A percentile compares a stretch with the other conserved stretches of the same genome.
These are phyloP conservation scores for Excoecaria cochinchinensis DNA, from an alignment of 345 rosid genomes.

Conservation along the genomic window DNA sequence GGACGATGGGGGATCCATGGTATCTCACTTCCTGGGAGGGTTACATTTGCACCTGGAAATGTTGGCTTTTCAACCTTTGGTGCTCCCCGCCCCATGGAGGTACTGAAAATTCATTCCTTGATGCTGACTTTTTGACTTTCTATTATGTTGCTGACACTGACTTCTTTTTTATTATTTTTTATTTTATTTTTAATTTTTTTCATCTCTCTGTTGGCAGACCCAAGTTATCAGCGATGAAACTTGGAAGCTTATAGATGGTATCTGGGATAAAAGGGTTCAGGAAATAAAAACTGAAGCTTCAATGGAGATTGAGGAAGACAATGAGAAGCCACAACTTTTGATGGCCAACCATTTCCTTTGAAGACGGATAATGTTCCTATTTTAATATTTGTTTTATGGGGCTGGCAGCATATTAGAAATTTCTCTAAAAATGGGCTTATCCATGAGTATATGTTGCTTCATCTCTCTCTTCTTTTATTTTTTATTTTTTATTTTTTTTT, in stretches of 20 bases:
- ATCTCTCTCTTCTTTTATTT: too few relatives aligned
- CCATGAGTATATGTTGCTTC: too few relatives aligned
- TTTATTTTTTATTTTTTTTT: too few relatives aligned
- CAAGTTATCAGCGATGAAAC: constrained; percentile 73
- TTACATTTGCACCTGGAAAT: constrained; percentile 96
- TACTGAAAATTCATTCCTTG: constrained; percentile 21
- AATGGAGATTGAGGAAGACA: constrained; percentile 59
- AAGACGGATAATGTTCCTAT: not conserved
- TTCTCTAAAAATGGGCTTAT: too few relatives aligned
- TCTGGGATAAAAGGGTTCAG: constrained; percentile 72
- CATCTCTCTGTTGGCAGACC: constrained; percentile 41
- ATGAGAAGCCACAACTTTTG: constrained; percentile 74
- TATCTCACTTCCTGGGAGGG: constrained; percentile 82
- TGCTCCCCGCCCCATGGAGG: constrained; percentile 89
- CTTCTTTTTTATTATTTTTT: not conserved
- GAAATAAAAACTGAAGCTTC: constrained; percentile 69
- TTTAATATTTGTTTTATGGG: too few relatives aligned
- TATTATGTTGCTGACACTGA: not conserved
- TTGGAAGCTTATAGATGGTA: constrained; percentile 81
- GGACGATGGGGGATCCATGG: constrained; percentile 96
- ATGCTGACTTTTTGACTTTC: not conserved
- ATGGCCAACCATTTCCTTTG: constrained; percentile 86
- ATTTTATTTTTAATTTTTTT: not conserved
- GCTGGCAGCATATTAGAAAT: too few relatives aligned
- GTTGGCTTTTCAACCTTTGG: constrained; percentile 90